Evolutionary conservation across 2,329 filamentous ascomycete species (phyloP), one percentile per base, ranked within the genome.

Genomic region (Trichoderma sp.): DNA sequence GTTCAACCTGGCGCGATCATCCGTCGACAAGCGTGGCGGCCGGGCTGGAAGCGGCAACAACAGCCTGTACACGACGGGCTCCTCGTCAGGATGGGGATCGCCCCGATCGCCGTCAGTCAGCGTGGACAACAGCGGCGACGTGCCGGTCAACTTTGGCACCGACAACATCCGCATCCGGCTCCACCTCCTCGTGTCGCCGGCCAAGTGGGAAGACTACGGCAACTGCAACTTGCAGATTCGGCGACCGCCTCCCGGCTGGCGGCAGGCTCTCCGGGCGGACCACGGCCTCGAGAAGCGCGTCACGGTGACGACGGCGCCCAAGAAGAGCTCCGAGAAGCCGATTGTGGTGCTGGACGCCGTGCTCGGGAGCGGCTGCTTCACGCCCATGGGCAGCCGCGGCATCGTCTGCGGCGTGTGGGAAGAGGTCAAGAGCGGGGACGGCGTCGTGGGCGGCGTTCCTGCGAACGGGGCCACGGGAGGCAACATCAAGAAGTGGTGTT

Each of bases 391-490:
- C 5, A 87, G 90, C 69, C 90, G 91, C 41, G 93, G 93, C 54
- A 94, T 97, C 71, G 91, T 95, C 1, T 88, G 96, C 64, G 93
- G 90, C 69, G 90, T 97, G 43, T 95, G 92, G 87, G 90, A 95
- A 75, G 88, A 92, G 69, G 80, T 89, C 70, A 87, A 87, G 56
- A 85, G 88, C 68, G 85, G 85, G 68, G 81, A 85, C 26, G 85
- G 85, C 26, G 80, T 82, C 47, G 79, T 82, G 12, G 84, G 84
- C 28, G 76, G 79, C 19, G 84, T 78, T 48, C 83, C 84, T 2
- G 79, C 80, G 58, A 82, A 78, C 24, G 84, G 84, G 7, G 80
- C 79, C 26, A 79, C 83, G 6, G 79, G 79, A 9, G 85, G 85
- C 24, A 82, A 80, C 67, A 83, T 88, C 64, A 85, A 82, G 71